Base-by-base conservation (phyloP, 495 filamentous ascomycete species). In the Lentithecium fluviatile region DNA sequence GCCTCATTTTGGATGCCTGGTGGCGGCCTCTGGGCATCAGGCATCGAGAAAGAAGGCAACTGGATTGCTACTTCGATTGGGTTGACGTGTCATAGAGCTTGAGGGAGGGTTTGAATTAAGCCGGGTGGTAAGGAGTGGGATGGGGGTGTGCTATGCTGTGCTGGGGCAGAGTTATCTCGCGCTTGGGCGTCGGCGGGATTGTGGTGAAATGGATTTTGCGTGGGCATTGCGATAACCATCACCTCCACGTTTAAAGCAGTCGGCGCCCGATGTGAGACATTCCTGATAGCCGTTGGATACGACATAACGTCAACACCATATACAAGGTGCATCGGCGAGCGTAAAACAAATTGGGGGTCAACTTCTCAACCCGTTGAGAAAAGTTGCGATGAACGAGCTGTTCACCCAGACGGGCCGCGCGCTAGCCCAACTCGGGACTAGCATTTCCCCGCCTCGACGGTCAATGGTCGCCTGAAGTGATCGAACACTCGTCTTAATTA, bases 11-110 rank as follows among this genome's bases (percentile, higher is more conserved):
- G 5, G 40, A 38, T 15, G 15, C 40, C 13, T n/a, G 15, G 15
- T 15, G 40, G 40, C 40, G 40, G 40, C 40, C 40, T 43, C 40
- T 6, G 4, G 5, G 40, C 40, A 15, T 20, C 13, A 43, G 19
- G 40, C 15, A 15, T 43, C 40, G 40, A 43, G 40, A 43, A 43
- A 43, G 40, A 43, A 43, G 40, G 40, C 40, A 43, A 43, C 13
- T 13, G 40, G 15, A 4, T 32, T 32, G 29, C 40, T 38, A 43
- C 13, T 5, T 15, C 13, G 15, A 20, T 3, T 43, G n/a, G 40
- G 40, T 43, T 43, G 40, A 43, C 40, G 40, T 43, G 40, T 43
- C 40, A 43, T 13, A 6, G 13, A 3, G 3, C 15, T 43, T 43
- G 13, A 43, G 19, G 13, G 40, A 7, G 36, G 8, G 36, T 15